Percentiles rank a stretch among this genome's conserved stretches.
Conservation (phyloP, 495 filamentous ascomycete species). For the Tirmania nivea region DNA sequence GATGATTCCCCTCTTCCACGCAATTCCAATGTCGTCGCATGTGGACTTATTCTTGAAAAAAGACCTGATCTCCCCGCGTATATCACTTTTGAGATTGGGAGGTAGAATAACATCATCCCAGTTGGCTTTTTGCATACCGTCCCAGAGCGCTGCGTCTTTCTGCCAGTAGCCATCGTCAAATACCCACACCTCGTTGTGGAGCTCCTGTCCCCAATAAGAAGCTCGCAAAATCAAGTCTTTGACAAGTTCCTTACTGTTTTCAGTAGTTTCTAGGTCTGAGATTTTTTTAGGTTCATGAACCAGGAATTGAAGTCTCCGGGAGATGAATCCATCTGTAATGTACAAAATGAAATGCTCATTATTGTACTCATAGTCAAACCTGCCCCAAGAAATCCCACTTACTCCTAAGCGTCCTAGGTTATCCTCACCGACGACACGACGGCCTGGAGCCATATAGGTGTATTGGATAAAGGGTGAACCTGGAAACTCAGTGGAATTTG, state of each 20-base stretch:
- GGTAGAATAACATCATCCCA: constrained; percentile 51
- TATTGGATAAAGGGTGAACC: too few relatives aligned
- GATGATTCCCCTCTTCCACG: constrained; percentile 37
- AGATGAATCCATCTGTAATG: too few relatives aligned
- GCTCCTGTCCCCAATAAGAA: constrained; percentile 26
- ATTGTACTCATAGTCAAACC: too few relatives aligned
- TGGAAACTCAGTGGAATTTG: too few relatives aligned
- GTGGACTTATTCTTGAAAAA: constrained; percentile 36
- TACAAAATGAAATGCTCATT: too few relatives aligned
- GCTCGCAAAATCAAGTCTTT: constrained; percentile 33
- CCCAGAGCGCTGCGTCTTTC: constrained; percentile 36
- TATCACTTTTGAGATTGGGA: constrained; percentile 33
- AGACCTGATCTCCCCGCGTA: constrained; percentile 35
- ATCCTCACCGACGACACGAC: too few relatives aligned
- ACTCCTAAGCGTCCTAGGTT: too few relatives aligned
- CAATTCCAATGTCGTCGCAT: constrained; percentile 36
- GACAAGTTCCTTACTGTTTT: constrained; percentile 15
- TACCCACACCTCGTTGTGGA: constrained; percentile 42
- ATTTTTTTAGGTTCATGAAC: too few relatives aligned
- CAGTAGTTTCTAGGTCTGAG: too few relatives aligned
- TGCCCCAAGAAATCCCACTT: too few relatives aligned
- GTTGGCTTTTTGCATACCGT: constrained; percentile 30
- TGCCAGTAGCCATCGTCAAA: constrained; percentile 39
- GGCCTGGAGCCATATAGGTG: too few relatives aligned
- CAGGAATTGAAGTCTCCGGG: too few relatives aligned